Base-by-base conservation (phyloP, 2,329 filamentous ascomycete genomes). In the Rhinocladiella similis region DNA sequence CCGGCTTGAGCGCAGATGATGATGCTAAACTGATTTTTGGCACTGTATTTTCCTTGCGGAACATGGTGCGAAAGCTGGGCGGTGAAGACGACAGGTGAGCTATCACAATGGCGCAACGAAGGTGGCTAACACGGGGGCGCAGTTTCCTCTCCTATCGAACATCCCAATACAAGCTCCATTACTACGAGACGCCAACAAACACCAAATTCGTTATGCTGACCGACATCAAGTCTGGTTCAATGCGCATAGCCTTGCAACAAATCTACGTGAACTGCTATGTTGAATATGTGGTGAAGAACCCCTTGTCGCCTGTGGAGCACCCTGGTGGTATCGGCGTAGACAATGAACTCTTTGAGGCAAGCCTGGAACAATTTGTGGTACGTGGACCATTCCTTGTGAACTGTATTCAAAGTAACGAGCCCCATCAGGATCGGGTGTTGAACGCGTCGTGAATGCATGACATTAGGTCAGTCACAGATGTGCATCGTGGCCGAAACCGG, bases 241-340 rank as follows among this genome's bases (percentile, higher is more conserved):
- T 99, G 85, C 85, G 92, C 43, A 91, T 95, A 66, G 93, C 96
- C 19, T 76, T 99, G 68, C 92, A 99, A 72, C 94, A 99, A 80
- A 97, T 99, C 61, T 99, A 97, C 73, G 95, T 97, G 56, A 97
- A 96, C 72, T 83, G 97, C 20, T 99, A 94, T 77, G 93, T 99
- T 16, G 94, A 99, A 77, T 99, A 94, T 68, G 84, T 87, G 27
- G 83, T 86, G 49, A 87, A 87, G 68, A 86, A 84, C 59, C 84
- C 84, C 2, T 73, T 87, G 18, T 81, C 82, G 35, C 84, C 84
- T 0, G 73, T 78, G 1, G 84, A 86, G 66, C 83, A 86, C 68
- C 79, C 82, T 0, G 79, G 80, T 9, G 84, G 84, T 12, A 71
- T 84, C 29, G 84, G 84, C 2, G 83, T 87, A 36, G 80, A 83